Evolutionary conservation across 768 basidiomycete species (phyloP).

Genomic region (Mycena rosella): DNA sequence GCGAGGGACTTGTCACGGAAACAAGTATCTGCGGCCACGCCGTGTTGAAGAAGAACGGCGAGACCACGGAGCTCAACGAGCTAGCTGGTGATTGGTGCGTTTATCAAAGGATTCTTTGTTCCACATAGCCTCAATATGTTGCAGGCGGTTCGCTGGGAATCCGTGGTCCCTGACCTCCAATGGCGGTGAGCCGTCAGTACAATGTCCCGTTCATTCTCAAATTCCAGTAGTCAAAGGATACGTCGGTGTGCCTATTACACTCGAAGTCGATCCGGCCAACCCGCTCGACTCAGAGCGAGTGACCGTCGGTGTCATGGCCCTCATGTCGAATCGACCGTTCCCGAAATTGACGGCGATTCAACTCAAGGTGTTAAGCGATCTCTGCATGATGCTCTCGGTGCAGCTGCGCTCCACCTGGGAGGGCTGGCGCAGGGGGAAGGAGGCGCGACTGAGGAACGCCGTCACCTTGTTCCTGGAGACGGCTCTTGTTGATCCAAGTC

Average conservation of each 20-base stretch:
- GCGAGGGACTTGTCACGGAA: constrained; percentile 20
- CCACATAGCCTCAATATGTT: neutral
- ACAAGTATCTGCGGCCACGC: constrained; percentile 32
- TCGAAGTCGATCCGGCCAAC: constrained; percentile 21
- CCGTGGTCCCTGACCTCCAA: constrained; percentile 15
- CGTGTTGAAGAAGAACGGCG: constrained; percentile 22
- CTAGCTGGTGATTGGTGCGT: constrained; percentile 11
- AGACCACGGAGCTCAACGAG: constrained; percentile 21
- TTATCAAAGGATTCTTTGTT: neutral
- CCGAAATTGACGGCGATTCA: constrained; percentile 6
- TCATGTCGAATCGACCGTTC: constrained; percentile 24
- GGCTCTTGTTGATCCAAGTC: constrained; percentile 25
- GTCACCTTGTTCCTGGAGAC: constrained; percentile 26
- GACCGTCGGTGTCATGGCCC: constrained; percentile 30
- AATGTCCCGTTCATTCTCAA: neutral
- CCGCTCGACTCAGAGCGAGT: constrained; percentile 20
- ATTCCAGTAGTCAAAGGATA: constrained; percentile 14
- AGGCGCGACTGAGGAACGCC: constrained; percentile 21
- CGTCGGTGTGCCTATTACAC: constrained; percentile 24
- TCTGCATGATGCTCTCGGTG: constrained; percentile 23
- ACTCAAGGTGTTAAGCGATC: constrained; percentile 21
- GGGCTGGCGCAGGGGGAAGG: constrained; percentile 12
- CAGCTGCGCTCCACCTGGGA: constrained; percentile 35
- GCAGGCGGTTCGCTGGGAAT: constrained; percentile 27
- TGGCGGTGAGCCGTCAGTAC: neutral